phyloP scores from a whole-genome alignment of 2,329 filamentous ascomycete genomes.

The Penicillium sp. region DNA sequence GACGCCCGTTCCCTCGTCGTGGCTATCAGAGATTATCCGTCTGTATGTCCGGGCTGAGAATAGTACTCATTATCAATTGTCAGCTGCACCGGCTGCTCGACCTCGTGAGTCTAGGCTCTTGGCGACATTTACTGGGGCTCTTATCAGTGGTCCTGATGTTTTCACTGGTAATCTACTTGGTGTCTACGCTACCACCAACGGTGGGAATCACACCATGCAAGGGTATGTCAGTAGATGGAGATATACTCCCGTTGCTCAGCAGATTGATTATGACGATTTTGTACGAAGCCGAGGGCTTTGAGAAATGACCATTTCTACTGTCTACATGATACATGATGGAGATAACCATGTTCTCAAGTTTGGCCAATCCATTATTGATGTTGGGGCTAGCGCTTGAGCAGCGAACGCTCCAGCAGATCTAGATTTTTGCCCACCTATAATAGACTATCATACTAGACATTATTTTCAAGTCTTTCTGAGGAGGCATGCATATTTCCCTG shows the following conservation, averaged over 20 bases:
- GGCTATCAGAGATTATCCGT: neutral
- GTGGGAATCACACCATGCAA: conserved; percentile 7
- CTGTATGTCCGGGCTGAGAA: conserved; percentile 1
- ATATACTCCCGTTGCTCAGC: conserved; percentile 7
- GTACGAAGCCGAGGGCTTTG: neutral
- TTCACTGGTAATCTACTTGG: conserved; percentile 6
- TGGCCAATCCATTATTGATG: neutral
- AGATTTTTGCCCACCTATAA: too few species aligned
- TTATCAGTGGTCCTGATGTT: conserved; percentile 1
- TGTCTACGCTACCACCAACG: conserved; percentile 10
- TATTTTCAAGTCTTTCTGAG: too few species aligned
- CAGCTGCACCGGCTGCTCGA: neutral
- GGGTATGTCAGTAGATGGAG: conserved; percentile 12
- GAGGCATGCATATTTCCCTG: too few species aligned
- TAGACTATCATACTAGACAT: too few species aligned
- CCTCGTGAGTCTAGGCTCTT: neutral
- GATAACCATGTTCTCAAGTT: neutral
- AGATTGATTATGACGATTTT: conserved; percentile 3
- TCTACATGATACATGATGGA: neutral
- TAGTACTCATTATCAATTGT: conserved; percentile 4
- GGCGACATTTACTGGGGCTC: neutral
- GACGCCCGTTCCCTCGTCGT: neutral
- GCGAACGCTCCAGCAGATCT: too few species aligned
- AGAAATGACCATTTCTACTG: too few species aligned
- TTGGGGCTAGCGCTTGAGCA: neutral